Conservation (phyloP, 768 basidiomycete species). For the Mycena metata region DNA sequence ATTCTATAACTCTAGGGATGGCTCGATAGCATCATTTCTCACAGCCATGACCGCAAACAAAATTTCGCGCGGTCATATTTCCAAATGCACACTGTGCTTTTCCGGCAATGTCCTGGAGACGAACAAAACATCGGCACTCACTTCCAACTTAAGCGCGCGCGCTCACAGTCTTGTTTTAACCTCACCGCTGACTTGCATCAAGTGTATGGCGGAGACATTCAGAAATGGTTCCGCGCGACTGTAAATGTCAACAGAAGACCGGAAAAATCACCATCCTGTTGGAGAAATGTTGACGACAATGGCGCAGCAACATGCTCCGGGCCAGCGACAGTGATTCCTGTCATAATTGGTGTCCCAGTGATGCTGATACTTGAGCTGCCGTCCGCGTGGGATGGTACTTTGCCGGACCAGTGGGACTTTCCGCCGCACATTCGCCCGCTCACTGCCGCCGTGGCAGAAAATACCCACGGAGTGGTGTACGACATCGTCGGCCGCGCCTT, state of each 20-base stretch:
- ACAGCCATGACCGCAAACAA: background rate
- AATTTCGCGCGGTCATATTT: constrained; percentile 2
- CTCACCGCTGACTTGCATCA: background rate
- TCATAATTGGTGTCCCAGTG: background rate
- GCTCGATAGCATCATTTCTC: background rate
- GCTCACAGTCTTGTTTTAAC: background rate
- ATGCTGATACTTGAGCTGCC: constrained; percentile 1
- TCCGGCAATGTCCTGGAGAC: background rate
- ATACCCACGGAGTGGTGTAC: background rate
- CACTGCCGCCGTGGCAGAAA: background rate
- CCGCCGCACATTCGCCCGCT: background rate
- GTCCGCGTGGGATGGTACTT: background rate
- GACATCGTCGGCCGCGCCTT: constrained; percentile 7
- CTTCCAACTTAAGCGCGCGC: background rate
- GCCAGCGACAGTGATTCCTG: background rate
- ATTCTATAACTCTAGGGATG: background rate
- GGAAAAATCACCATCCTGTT: background rate
- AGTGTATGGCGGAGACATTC: background rate
- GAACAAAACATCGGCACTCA: background rate
- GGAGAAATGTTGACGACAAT: constrained; percentile 6
- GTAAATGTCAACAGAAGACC: background rate
- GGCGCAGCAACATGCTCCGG: background rate
- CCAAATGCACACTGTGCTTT: background rate
- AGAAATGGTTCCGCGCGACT: constrained; percentile 1
- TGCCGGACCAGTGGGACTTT: background rate